Base-by-base conservation (phyloP, 306 rosid genomes). In the Rubus idaeus region DNA sequence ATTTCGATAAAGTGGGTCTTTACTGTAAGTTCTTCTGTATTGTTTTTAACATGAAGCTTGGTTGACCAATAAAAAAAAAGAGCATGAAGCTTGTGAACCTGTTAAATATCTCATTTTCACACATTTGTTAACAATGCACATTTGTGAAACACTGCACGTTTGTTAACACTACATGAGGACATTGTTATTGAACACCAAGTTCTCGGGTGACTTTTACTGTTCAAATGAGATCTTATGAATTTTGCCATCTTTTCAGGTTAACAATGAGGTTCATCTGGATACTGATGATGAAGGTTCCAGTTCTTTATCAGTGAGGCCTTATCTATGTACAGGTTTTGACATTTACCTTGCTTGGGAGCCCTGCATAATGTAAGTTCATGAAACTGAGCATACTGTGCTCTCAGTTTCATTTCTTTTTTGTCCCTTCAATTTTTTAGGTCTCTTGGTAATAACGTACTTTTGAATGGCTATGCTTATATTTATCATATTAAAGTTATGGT, bases 301-400 rank as follows among this genome's bases (percentile, higher is more conserved):
- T 73, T 83, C 81, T 68, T 66, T 37, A 71, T 65, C 82, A n/a
- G 81, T 37, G 26, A 84, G 93, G 60, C 98, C 98, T 21, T 90
- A 90, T 80, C 86, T 92, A 21, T 95, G 99, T 80, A 95, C 97
- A 58, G 97, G 97, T 72, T 92, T 89, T 77, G 97, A 95, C 90
- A 95, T 92, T 82, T 92, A 84, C 83, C 93, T 95, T 81, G 96
- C 79, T 78, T 92, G 97, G 97, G 99, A 92, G 85, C 99, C 99
- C 57, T 95, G 99, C 77, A 23, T 90, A 23, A 90, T 95, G 99
- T 95, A 90, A 90, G 96, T 81, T 78, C 60, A 21, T 53, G 12
- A 63, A 5, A 51, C 12, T 42, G 66, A 65, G 41, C 17, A 26
- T 26, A 12, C 17, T 30, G 41, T 61, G n/a, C n/a, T 57, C 39